Evolutionary conservation across 768 basidiomycete genomes (phyloP), one percentile per base, ranked within the genome.

Genomic region (Ramaria rubella): DNA sequence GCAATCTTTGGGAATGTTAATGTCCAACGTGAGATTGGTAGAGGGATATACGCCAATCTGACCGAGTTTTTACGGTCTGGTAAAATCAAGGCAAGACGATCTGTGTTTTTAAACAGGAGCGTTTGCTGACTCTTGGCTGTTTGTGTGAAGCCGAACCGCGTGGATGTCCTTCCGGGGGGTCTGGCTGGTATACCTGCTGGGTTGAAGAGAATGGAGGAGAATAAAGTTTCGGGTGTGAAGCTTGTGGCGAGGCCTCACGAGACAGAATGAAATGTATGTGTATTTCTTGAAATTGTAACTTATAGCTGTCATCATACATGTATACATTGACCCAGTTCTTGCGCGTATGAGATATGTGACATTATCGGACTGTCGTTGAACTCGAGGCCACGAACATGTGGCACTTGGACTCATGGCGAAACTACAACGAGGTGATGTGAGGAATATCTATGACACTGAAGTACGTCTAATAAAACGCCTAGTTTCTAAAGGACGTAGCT

Each of bases 201-300:
- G 2, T 60, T 80, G 27, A 65, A 72, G 44, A 64, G 63, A 58
- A 42, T 79, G 62, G 65, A 64, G 62, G 58, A 59, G 2, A 68
- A 72, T 8, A 55, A 73, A 53, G 67, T 78, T 29, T 77, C 75
- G n/a, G 77, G 72, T 4, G 63, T 58, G 15, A 80, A 80, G 62
- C 61, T 80, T 19, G 68, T 80, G 8, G 73, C 58, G 1, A 71
- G 65, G 52, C 77, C 76, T 17, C 70, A 71, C 56, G 73, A 77
- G 36, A 42, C 40, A n/a, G n/a, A n/a, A n/a, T n/a, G n/a, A n/a
- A n/a, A n/a, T n/a, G n/a, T n/a, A n/a, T n/a, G n/a, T n/a, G n/a
- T n/a, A n/a, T n/a, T n/a, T n/a, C n/a, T n/a, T n/a, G n/a, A n/a
- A n/a, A n/a, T n/a, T n/a, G n/a, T n/a, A n/a, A n/a, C n/a, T n/a